Evolutionary conservation across 352 stramenopile species (phyloP), one percentile per base, ranked within the genome.

Genomic region (Pilasporangium apinafurcum): DNA sequence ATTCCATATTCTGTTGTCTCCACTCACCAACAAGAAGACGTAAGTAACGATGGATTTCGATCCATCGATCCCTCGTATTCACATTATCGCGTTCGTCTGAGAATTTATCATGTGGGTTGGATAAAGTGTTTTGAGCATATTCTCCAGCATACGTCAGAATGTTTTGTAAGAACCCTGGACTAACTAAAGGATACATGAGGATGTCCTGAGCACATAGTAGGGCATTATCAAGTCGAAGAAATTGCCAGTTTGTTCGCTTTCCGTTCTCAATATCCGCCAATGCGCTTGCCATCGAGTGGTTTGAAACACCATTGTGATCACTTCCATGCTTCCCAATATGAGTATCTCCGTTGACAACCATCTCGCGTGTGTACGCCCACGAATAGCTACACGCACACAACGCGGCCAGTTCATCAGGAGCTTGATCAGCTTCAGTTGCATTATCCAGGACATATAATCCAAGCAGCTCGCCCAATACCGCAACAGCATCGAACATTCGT

Each of bases 161-260:
- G 31, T 75, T 86, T 13, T 57, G 64, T 9, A 89, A 36, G 12
- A 78, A 86, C 1, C 54, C 54, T 2, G 77, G 77, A 33, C 62
- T 84, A 1, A 89, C 73, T 29, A 89, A 56, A 5, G 77, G 77
- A 41, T 89, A 89, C 38, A 78, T 37, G 8, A 86, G 44, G 4
- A 84, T 69, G n/a, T 89, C 73, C 42, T 86, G 73, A 5, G 71
- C 68, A 44, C 77, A 89, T 4, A 79, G 56, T 1, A 83, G 43
- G 10, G 71, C 73, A 20, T 79, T 67, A 8, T 63, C 46, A 8
- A 89, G 44, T 4, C 46, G 51, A 7, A 79, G 64, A 44, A 83
- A 89, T 40, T 86, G 71, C 73, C 73, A 89, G 48, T 77, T 56
- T 3, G 49, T 78, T 17, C 51, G 46, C 37, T 54, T 48, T 5